Percentiles rank a stretch among this genome's conserved stretches.
Conservation (phyloP, 2,329 filamentous ascomycete species). For the Thelonectria rubi region DNA sequence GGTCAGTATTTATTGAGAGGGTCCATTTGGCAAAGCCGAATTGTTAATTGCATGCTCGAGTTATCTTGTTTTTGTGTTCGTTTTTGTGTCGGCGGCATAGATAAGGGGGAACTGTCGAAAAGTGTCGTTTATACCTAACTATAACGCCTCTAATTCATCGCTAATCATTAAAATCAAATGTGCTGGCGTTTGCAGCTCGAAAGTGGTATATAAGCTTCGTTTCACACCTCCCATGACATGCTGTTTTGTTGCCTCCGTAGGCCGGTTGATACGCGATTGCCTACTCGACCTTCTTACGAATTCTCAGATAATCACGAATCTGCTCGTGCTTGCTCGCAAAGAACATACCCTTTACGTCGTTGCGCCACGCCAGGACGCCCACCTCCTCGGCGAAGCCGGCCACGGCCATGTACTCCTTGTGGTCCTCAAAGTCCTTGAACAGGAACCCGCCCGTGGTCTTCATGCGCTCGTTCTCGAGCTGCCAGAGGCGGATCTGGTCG, state of each 20-base stretch:
- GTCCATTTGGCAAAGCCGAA: neutral
- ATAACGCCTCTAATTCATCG: neutral
- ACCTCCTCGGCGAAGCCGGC: constrained; percentile 86
- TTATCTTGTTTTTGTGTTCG: neutral
- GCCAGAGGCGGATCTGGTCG: constrained; percentile 97
- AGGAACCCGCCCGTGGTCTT: constrained; percentile 83
- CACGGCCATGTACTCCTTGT: constrained; percentile 75
- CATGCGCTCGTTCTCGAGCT: constrained; percentile 96
- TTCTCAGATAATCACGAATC: constrained; percentile 81
- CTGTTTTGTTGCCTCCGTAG: neutral
- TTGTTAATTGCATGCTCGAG: neutral
- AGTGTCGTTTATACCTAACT: neutral
- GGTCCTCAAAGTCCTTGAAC: constrained; percentile 85
- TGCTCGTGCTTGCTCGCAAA: constrained; percentile 94
- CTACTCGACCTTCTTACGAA: constrained; percentile 62
- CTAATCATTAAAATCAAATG: neutral
- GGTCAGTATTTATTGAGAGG: constrained; percentile 29
- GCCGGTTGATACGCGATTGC: neutral
- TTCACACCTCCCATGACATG: neutral
- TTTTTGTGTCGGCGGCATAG: neutral
- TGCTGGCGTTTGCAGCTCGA: neutral
- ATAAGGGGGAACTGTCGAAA: neutral
- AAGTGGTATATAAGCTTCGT: neutral
- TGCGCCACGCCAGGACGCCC: constrained; percentile 89
- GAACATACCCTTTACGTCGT: constrained; percentile 81